Evolutionary conservation across 257 asterid species (phyloP), one percentile per base, ranked within the genome.

Genomic region (Scutellaria galericulata): DNA sequence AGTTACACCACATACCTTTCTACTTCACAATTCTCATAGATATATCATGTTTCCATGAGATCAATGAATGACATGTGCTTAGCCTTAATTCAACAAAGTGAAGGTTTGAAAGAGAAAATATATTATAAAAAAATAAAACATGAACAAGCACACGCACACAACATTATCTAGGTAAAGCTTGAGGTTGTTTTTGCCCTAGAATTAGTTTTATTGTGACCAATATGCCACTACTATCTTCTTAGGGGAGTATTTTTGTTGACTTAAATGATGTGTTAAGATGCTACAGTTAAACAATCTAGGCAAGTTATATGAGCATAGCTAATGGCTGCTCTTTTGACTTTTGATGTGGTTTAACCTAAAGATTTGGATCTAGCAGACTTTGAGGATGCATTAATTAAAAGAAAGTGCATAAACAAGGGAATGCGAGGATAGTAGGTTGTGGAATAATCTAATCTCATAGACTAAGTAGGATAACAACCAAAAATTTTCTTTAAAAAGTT

Each of bases 251-350:
- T n/a, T 15, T 20, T 54, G 64, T 53, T 51, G 39, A 76, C 18
- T 57, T 20, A n/a, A 68, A 61, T 71, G 41, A 48, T 44, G 40
- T 42, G 27, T 45, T 24, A 5, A 15, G 66, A 24, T 27, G 62
- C 41, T n/a, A 40, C n/a, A 11, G 27, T 52, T 31, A 3, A 31
- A 31, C 39, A 35, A 58, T 7, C 37, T 72, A 41, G 39, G 64
- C 31, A 27, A 48, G 53, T 24, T 13, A 41, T 64, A 8, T 9
- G 31, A 9, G 18, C n/a, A 9, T 10, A 52, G 44, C 53, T 48
- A 51, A 39, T 50, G 59, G 40, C 58, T 60, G 64, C 66, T 40
- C 53, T 50, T 46, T 55, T 66, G 64, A 40, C 64, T 20, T 66
- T 59, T 51, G 9, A 67, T 57, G 58, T 20, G 37, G 56, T 13